These are phyloP conservation scores for Leccinum olivaceopallidum DNA, from an alignment of 768 basidiomycete genomes.

Conservation along the genomic window DNA sequence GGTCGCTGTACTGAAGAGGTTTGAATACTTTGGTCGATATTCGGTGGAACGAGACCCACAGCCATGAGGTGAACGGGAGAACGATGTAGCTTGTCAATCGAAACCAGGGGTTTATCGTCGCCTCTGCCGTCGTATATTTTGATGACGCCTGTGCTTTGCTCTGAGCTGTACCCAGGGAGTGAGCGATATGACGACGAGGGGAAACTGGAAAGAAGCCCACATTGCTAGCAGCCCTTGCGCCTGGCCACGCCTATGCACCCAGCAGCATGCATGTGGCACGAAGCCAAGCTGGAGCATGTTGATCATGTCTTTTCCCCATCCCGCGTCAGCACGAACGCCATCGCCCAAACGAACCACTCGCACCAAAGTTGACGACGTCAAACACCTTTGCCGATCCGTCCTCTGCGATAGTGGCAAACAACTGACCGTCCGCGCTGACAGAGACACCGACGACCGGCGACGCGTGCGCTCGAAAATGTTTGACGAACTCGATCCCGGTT, in stretches of 20 bases:
- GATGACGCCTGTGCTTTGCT: constrained; percentile 70
- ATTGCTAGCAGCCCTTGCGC: constrained; percentile 88
- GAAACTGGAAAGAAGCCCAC: constrained; percentile 47
- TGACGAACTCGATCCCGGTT: constrained; percentile 94
- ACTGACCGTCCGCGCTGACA: constrained; percentile 87
- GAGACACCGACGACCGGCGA: constrained; percentile 76
- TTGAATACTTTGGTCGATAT: constrained; percentile 1
- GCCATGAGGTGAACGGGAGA: constrained; percentile 90
- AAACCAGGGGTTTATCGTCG: constrained; percentile 72
- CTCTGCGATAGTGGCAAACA: constrained; percentile 90
- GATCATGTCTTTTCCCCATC: constrained; percentile 80
- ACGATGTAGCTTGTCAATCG: constrained; percentile 76
- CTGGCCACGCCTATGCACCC: constrained; percentile 90
- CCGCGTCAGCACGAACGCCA: background rate
- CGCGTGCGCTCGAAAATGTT: constrained; percentile 94
- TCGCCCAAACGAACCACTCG: constrained; percentile 28
- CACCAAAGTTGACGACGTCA: constrained; percentile 97
- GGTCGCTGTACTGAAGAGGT: constrained; percentile 75
- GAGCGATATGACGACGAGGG: constrained; percentile 5
- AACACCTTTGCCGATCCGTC: constrained; percentile 95
- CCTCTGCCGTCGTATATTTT: constrained; percentile 93
- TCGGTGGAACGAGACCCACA: constrained; percentile 45
- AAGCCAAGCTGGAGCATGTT: constrained; percentile 93
- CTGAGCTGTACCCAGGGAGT: constrained; percentile 58
- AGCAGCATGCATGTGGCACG: constrained; percentile 86